Conservation (phyloP, 2,329 filamentous ascomycete genomes). For the Penicillium sp. region DNA sequence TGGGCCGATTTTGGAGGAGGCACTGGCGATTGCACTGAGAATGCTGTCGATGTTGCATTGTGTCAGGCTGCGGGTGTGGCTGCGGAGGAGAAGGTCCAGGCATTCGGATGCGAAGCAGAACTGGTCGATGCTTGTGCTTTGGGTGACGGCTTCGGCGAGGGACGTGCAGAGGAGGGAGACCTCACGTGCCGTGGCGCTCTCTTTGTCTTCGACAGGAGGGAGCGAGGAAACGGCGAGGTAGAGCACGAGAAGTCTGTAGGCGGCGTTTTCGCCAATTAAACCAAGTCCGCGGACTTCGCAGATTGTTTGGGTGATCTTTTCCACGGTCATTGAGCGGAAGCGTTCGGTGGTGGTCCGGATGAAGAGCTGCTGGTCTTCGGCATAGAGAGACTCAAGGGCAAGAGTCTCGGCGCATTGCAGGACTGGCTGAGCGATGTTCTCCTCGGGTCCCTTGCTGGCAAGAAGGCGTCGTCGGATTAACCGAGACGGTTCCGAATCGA, state of each 20-base stretch:
- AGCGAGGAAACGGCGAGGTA: slow-evolving; percentile 37
- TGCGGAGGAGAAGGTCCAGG: slow-evolving; percentile 40
- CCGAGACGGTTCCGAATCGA: slow-evolving; percentile 29
- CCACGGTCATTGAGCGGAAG: slow-evolving; percentile 33
- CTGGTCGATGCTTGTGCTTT: slow-evolving; percentile 35
- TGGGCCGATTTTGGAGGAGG: slow-evolving; percentile 36
- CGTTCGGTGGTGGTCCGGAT: slow-evolving; percentile 35
- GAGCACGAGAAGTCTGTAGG: slow-evolving; percentile 35
- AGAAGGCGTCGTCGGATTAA: slow-evolving; percentile 37
- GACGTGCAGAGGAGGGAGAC: slow-evolving; percentile 38
- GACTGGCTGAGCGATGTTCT: slow-evolving; percentile 27
- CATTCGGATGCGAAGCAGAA: slow-evolving; percentile 42
- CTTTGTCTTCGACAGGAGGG: slow-evolving; percentile 38
- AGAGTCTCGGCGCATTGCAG: slow-evolving; percentile 37
- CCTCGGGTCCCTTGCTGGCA: slow-evolving; percentile 28
- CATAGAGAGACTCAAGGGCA: slow-evolving; percentile 36
- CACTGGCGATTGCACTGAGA: slow-evolving; percentile 37
- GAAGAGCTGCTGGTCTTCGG: slow-evolving; percentile 38
- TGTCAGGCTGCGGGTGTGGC: slow-evolving; percentile 40
- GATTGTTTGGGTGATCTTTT: slow-evolving; percentile 31
- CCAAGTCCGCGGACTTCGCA: slow-evolving; percentile 31
- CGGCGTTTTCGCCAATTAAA: slow-evolving; percentile 28
- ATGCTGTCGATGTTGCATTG: slow-evolving; percentile 48
- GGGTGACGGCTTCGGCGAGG: slow-evolving; percentile 30
- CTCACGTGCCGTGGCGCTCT: slow-evolving; percentile 34